Evolutionary conservation across 2,329 filamentous ascomycete genomes (phyloP).

Genomic region (Penicillium freii): DNA sequence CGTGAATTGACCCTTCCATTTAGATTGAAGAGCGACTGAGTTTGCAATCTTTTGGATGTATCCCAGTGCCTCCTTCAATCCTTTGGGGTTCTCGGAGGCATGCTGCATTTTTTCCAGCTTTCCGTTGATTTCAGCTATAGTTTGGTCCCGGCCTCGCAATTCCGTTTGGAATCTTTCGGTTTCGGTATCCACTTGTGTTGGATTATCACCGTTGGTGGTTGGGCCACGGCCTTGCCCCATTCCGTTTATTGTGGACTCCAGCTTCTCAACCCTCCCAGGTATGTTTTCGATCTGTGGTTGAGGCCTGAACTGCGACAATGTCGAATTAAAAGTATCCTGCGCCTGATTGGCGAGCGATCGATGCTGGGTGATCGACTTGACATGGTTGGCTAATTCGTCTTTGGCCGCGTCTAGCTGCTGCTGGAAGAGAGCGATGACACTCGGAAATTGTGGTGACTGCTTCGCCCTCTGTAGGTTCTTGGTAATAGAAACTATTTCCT

Average conservation of each 20-base stretch:
- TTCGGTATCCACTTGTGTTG: not conserved
- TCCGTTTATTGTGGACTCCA: slow-evolving; percentile 18
- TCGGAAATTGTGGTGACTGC: slow-evolving; percentile 23
- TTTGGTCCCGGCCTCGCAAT: not conserved
- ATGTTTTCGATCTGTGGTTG: not conserved
- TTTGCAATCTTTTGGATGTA: not conserved
- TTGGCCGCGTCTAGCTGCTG: slow-evolving; percentile 12
- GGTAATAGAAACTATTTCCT: slow-evolving; percentile 35
- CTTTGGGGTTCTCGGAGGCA: not conserved
- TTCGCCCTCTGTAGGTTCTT: slow-evolving; percentile 35
- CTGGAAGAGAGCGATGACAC: slow-evolving; percentile 23
- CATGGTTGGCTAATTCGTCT: slow-evolving; percentile 3
- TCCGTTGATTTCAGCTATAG: not conserved
- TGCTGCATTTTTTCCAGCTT: not conserved
- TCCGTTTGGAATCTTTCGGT: not conserved
- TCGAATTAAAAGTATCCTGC: not conserved
- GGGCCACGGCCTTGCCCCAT: not conserved
- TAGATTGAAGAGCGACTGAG: not conserved
- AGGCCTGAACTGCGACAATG: not conserved
- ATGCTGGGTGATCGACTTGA: not conserved
- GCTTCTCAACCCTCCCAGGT: slow-evolving; percentile 13
- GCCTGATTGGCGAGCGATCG: not conserved
- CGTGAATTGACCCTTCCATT: not conserved
- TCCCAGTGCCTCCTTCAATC: not conserved
- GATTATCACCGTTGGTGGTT: not conserved